Evolutionary conservation across 495 filamentous ascomycete species (phyloP), one percentile per base, ranked within the genome.

Genomic region (Hypoxylon fragiforme): DNA sequence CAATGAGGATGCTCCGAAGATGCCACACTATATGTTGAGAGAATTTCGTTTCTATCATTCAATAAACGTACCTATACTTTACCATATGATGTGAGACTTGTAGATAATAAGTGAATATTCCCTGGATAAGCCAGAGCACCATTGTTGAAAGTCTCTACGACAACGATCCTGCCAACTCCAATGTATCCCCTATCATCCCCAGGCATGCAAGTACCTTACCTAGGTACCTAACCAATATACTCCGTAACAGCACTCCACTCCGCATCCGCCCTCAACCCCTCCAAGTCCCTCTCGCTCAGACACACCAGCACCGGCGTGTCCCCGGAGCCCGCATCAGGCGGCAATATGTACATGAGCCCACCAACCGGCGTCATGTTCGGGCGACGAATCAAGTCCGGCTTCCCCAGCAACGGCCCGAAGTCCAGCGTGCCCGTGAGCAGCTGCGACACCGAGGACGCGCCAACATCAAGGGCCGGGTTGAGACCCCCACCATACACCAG

Each of bases 401-500:
- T 35, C 7, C 31, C 31, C 31, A 37, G 14, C 4, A 37, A 9
- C 4, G 24, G 8, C 2, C 34, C 34, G 34, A 37, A 37, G 4
- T 37, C 14, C 13, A 16, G 13, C 2, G 34, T 6, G 3, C 34
- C 7, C 2, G 34, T 37, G 13, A 14, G 8, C 14, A 37, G 34
- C 9, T 37, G 4, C 4, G 34, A 16, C 8, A 35, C 31, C 6
- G 31, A 35, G 4, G 13, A 16, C 13, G 13, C 15, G 13, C 34
- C 34, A 4, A 37, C 34, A 13, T 37, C 34, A 13, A 37, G 34
- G 2, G 34, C 13, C 34, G 34, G 13, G 34, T 37, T 37, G 13
- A 16, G 15, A 32, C 48, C 20, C 30, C 73, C 73, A 4, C 32
- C 63, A 50, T 77, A 77, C 19, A 68, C 12, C 77, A 53, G 0